phyloP scores from a whole-genome alignment of 495 filamentous ascomycete species.

The Daldinia caldariorum region DNA sequence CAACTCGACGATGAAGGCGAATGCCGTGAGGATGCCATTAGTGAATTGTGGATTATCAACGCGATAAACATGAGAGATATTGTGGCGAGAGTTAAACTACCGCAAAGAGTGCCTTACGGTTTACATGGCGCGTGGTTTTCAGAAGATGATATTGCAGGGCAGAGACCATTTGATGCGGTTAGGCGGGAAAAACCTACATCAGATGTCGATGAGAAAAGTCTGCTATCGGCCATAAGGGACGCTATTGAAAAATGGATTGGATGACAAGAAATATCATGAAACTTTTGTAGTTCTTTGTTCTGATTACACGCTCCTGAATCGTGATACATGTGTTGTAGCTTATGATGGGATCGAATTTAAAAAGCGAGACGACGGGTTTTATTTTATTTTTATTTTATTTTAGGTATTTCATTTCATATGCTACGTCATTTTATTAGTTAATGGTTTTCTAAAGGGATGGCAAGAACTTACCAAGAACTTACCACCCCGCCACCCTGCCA shows the following conservation, averaged over 20 bases:
- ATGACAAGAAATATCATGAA: constrained; percentile 20
- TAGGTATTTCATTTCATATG: neutral
- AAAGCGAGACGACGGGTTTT: too few species aligned
- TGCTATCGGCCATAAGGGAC: constrained; percentile 35
- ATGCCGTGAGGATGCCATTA: constrained; percentile 52
- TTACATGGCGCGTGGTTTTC: constrained; percentile 73
- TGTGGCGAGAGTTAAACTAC: constrained; percentile 62
- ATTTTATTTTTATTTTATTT: too few species aligned
- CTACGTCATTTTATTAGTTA: neutral
- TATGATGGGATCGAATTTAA: neutral
- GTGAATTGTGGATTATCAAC: constrained; percentile 74
- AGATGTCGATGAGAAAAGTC: constrained; percentile 29
- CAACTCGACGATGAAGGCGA: constrained; percentile 61
- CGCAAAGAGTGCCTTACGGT: constrained; percentile 73
- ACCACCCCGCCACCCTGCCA: neutral
- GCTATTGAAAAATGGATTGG: constrained; percentile 34
- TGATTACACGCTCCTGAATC: neutral
- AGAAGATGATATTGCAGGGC: constrained; percentile 61
- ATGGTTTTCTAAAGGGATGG: neutral
- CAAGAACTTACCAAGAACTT: constrained; percentile 1
- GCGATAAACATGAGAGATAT: constrained; percentile 66
- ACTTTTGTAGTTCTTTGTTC: neutral
- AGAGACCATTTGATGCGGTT: constrained; percentile 45
- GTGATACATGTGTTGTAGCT: neutral
- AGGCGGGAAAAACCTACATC: constrained; percentile 28